These are phyloP conservation scores for Herpomyces periplanetae DNA, from an alignment of 2,329 filamentous ascomycete species.

Conservation along the genomic window DNA sequence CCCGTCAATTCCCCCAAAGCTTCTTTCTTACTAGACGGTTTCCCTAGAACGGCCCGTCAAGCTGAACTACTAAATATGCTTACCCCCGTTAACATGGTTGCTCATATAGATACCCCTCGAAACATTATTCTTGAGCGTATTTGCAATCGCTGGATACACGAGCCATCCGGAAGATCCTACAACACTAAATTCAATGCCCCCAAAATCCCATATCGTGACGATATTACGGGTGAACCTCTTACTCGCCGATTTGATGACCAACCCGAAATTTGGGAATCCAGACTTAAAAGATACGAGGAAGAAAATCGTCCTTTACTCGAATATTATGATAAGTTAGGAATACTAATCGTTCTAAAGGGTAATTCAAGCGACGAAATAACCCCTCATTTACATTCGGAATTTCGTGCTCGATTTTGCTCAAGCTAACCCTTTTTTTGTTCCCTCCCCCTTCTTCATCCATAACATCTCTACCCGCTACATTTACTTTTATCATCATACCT, in stretches of 20 bases:
- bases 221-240: constrained; percentile 55
- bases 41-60: constrained; percentile 53
- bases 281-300: constrained; percentile 50
- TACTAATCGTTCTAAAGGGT: constrained; percentile 53
- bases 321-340: constrained; percentile 47
- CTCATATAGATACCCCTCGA: constrained; percentile 48
- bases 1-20: constrained; percentile 31
- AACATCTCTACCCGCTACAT: no score
- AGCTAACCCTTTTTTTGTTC: no score
- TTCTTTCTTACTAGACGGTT: constrained; percentile 82
- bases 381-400: constrained; percentile 48
- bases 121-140: constrained; percentile 64
- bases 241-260: constrained; percentile 52
- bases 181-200: constrained; percentile 77
- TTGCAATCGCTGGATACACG: constrained; percentile 66
- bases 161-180: constrained; percentile 61
- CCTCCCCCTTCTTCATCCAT: no score
- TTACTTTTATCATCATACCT: no score
- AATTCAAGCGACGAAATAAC: constrained; percentile 79
- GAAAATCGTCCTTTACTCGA: constrained; percentile 49
- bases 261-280: constrained; percentile 41
- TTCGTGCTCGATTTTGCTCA: no score
- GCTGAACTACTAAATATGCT: constrained; percentile 34
- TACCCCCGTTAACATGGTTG: constrained; percentile 74
- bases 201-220: constrained; percentile 37